These are phyloP conservation scores for Trichophyton simii DNA, from an alignment of 2,329 filamentous ascomycete genomes.

Conservation along the genomic window DNA sequence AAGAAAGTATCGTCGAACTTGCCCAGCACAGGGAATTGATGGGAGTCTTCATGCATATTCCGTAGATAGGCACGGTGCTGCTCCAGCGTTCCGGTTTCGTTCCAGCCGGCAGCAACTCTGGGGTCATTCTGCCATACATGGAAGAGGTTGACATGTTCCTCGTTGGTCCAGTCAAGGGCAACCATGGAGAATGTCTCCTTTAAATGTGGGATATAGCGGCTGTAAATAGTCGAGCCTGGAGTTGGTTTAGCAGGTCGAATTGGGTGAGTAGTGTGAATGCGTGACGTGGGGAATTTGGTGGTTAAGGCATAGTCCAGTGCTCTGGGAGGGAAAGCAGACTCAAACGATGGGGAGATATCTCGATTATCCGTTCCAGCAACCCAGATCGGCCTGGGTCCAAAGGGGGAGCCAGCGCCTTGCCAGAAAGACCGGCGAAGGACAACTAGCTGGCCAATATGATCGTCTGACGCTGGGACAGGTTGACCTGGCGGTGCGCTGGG, in stretches of 20 bases:
- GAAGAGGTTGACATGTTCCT: constrained; percentile 56
- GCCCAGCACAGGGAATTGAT: constrained; percentile 57
- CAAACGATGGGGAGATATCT: constrained; percentile 11
- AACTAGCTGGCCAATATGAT: constrained; percentile 33
- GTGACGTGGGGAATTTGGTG: constrained; percentile 36
- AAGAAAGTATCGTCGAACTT: constrained; percentile 59
- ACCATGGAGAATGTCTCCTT: constrained; percentile 66
- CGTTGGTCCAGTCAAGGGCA: constrained; percentile 54
- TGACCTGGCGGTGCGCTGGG: constrained; percentile 11
- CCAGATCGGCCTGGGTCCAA: constrained; percentile 53
- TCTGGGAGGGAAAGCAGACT: constrained; percentile 20
- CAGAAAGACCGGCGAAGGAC: constrained; percentile 49
- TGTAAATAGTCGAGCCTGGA: constrained; percentile 60
- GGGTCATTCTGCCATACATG: constrained; percentile 76
- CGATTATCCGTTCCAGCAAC: constrained; percentile 34
- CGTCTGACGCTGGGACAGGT: constrained; percentile 19
- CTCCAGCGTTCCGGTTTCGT: constrained; percentile 62
- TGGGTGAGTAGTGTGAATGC: constrained; percentile 54
- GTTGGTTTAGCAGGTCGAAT: constrained; percentile 58
- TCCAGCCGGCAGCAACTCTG: constrained; percentile 67
- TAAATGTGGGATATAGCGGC: constrained; percentile 64
- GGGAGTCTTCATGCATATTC: constrained; percentile 56
- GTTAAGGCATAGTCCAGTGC: constrained; percentile 33
- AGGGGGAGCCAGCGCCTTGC: constrained; percentile 57
- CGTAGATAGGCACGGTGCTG: constrained; percentile 61